These are phyloP conservation scores for Cymbidium sinense DNA, from an alignment of 106 monocot species.

Conservation along the genomic window DNA sequence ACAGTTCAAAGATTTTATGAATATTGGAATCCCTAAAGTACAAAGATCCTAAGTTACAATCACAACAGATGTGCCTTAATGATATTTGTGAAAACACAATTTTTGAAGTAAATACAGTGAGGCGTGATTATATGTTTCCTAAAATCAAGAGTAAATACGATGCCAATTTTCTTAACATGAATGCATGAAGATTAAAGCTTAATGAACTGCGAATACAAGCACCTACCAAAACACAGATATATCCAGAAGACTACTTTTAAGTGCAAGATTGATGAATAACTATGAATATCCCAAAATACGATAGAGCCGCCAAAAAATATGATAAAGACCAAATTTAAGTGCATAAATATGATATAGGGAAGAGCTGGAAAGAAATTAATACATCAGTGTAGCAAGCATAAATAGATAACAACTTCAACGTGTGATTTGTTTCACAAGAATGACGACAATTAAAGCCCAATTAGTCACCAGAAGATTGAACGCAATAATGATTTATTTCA, in stretches of 20 bases:
- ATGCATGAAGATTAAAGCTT: background rate
- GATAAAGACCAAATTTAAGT: background rate
- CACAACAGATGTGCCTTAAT: background rate
- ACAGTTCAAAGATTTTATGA: constrained; percentile 4
- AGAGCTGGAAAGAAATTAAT: too few species aligned
- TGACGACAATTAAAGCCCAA: too few species aligned
- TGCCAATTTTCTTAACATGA: constrained; percentile 4
- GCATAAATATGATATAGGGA: background rate
- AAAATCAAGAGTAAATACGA: background rate
- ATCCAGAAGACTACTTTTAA: background rate
- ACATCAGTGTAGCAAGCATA: too few species aligned
- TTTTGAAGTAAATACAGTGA: background rate
- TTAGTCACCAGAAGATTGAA: background rate
- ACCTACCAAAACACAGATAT: background rate
- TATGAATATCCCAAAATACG: background rate
- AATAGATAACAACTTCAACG: too few species aligned
- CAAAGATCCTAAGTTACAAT: background rate
- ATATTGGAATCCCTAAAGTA: background rate
- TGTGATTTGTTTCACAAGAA: too few species aligned
- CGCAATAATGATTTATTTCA: background rate
- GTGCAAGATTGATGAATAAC: background rate
- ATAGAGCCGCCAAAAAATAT: background rate
- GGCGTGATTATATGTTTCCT: background rate
- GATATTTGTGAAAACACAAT: background rate
- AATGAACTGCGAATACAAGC: background rate